Conservation (phyloP, 331 rosid genomes). For the Acacia concinna region DNA sequence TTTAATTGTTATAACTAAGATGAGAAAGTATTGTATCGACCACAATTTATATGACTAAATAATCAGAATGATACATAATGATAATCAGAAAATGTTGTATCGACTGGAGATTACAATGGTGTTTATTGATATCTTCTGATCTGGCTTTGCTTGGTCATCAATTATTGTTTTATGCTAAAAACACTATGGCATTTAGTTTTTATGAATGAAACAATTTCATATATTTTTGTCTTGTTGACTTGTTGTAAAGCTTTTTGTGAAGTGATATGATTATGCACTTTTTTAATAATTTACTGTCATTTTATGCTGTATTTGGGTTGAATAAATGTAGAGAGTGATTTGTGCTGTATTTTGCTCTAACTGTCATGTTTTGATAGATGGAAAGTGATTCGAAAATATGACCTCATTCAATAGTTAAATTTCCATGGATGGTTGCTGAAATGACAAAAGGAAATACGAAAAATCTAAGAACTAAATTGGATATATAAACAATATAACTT, state of each 20-base stretch:
- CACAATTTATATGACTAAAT: conserved; percentile 25
- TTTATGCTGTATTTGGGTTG: not conserved
- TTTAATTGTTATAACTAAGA: not conserved
- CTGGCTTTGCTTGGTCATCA: not conserved
- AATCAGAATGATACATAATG: conserved; percentile 43
- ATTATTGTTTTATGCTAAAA: not conserved
- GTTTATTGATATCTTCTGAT: conserved; percentile 29
- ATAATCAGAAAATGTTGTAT: conserved; percentile 7
- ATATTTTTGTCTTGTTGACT: not conserved
- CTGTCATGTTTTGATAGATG: not conserved
- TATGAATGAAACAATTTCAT: not conserved
- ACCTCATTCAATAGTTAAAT: not conserved
- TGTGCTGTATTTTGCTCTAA: not conserved
- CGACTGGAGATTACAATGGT: conserved; percentile 20
- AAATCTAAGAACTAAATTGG: not conserved
- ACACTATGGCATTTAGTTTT: not conserved
- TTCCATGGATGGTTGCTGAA: not conserved
- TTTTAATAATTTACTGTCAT: not conserved
- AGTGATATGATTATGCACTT: not conserved
- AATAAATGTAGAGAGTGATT: not conserved
- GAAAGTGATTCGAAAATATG: not conserved
- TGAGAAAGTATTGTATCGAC: not conserved
- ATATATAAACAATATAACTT: not conserved
- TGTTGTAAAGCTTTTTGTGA: not conserved
- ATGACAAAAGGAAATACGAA: not conserved